These are phyloP conservation scores for Apophysomyces sp. DNA, from an alignment of 371 early-diverging fungal species.

Conservation along the genomic window DNA sequence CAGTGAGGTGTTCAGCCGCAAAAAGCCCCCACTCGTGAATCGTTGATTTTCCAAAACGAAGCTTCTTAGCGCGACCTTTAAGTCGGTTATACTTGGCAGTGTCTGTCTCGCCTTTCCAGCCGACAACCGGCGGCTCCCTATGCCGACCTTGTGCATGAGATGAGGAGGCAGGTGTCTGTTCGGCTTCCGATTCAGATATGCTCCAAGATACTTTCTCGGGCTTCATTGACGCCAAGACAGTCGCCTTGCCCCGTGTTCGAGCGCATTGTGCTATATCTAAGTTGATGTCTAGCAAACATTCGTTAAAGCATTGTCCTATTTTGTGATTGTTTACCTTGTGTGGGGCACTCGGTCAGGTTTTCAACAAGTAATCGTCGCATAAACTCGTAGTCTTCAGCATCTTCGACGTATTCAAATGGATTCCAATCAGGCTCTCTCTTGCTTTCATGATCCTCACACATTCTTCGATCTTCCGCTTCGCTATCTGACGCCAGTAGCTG, in stretches of 20 bases:
- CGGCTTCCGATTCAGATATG: slow-evolving; percentile 2
- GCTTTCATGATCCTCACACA: not conserved
- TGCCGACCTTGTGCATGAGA: not conserved
- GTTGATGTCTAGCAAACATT: too few relatives aligned
- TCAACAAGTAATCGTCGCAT: slow-evolving; percentile 33
- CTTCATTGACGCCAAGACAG: not conserved
- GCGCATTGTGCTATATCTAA: not conserved
- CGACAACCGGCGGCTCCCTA: not conserved
- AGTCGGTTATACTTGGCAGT: slow-evolving; percentile 78
- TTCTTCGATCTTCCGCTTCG: not conserved
- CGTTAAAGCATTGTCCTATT: too few relatives aligned
- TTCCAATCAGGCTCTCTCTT: slow-evolving; percentile 11
- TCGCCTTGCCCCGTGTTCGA: not conserved
- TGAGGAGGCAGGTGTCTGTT: slow-evolving; percentile 31
- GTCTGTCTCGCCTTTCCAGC: slow-evolving; percentile 40
- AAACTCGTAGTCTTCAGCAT: slow-evolving; percentile 43
- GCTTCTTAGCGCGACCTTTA: slow-evolving; percentile 74
- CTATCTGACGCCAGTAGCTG: not conserved
- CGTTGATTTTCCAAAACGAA: slow-evolving; percentile 78
- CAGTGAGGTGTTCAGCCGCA: slow-evolving; percentile 81
- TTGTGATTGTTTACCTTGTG: not conserved
- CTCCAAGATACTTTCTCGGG: not conserved
- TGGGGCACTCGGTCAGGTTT: not conserved
- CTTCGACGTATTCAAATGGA: slow-evolving; percentile 36
- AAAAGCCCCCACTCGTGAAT: slow-evolving; percentile 97